Percentiles rank a stretch among this genome's conserved stretches.
Evolutionary conservation across 495 filamentous ascomycete species (phyloP).

Genomic region (Ramalina peruviana): DNA sequence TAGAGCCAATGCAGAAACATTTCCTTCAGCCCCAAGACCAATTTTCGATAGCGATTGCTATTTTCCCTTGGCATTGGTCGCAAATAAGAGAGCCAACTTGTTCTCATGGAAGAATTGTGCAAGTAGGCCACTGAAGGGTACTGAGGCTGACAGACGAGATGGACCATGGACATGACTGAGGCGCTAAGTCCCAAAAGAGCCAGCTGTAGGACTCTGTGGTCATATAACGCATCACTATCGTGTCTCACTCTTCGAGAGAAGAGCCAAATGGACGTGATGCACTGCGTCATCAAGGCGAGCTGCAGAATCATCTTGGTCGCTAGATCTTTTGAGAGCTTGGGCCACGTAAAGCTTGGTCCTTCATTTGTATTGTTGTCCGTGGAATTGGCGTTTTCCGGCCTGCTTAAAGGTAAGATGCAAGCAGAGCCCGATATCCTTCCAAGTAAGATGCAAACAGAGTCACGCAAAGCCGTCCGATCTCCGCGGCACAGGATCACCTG

Average conservation of each 20-base stretch:
- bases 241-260: neutral
- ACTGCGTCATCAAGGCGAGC: neutral
- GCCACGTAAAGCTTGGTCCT: no score
- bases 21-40: no score
- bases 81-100: neutral
- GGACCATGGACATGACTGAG: neutral
- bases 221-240: constrained; percentile 1
- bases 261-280: neutral
- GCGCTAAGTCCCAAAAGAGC: neutral
- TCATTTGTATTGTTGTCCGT: no score
- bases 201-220: neutral
- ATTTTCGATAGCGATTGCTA: no score
- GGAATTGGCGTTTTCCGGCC: neutral
- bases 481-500: neutral
- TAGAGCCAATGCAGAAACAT: no score
- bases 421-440: neutral
- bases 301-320: neutral
- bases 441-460: neutral
- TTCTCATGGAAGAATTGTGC: neutral
- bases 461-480: neutral
- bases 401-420: neutral
- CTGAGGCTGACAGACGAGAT: neutral
- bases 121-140: neutral
- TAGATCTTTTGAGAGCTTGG: no score
- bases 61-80: neutral